These are phyloP conservation scores for Acacia melanoxylon DNA, from an alignment of 306 rosid genomes.

Conservation along the genomic window DNA sequence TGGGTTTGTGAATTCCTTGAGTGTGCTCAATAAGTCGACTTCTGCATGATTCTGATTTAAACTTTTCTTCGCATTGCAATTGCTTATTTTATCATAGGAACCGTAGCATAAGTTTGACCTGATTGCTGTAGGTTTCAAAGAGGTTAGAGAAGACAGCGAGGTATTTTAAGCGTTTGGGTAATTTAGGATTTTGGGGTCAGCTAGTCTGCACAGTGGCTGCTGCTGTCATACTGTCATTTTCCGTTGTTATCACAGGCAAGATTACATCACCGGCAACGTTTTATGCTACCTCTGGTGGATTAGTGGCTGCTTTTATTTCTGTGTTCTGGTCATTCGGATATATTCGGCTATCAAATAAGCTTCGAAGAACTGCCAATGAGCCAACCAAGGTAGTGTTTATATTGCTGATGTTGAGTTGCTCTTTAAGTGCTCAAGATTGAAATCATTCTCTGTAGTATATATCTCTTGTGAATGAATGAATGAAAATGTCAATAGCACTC, in stretches of 20 bases:
- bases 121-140: conserved; percentile 74
- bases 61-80: too few relatives aligned
- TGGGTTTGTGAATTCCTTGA: background rate
- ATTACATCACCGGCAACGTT: background rate
- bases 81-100: background rate
- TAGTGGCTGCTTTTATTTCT: background rate
- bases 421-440: background rate
- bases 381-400: background rate
- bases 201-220: conserved; percentile 78
- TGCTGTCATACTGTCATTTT: background rate
- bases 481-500: background rate
- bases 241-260: background rate
- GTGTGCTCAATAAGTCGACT: background rate
- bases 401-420: background rate
- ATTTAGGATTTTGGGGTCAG: conserved; percentile 95
- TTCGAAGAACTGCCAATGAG: background rate
- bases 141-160: conserved; percentile 85
- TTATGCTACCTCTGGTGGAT: background rate
- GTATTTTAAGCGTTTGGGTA: conserved; percentile 90
- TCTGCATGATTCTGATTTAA: background rate
- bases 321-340: background rate
- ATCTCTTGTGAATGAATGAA: conserved; percentile 2
- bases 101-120: conserved; percentile 6
- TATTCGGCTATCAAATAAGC: background rate
- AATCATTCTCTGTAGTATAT: background rate